Base-by-base conservation (phyloP, 108 stramenopile genomes). In the Craspedostauros australis region DNA sequence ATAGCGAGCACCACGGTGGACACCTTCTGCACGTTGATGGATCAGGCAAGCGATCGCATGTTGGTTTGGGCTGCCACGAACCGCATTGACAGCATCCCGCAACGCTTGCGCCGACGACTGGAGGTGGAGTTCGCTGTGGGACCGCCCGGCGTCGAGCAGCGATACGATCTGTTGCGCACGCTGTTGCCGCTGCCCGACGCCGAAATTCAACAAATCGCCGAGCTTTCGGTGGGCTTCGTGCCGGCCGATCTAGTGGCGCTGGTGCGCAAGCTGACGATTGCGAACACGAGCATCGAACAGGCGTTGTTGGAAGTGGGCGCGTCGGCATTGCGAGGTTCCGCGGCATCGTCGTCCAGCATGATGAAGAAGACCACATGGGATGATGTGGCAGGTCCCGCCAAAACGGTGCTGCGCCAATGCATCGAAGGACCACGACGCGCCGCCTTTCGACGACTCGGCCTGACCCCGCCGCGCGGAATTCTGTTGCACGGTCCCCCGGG, bases 401-500 rank as follows among this genome's bases (percentile, higher is more conserved):
- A 93, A 46, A 70, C 51, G 1, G 80, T 80, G n/a, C 52, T 88
- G n/a, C 78, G 73, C 5, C 72, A 73, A 65, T 84, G 85, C 0
- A 78, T 93, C 34, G 91, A 88, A 50, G 88, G 91, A 87, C 91
- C 91, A 0, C 76, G 80, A 0, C 72, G 61, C 20, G 68, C 57
- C 23, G 54, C 68, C 39, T 88, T 80, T 52, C 46, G 52, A 22
- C 40, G 54, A 9, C 42, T 92, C 27, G 81, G 84, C 12, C 66
- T 92, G 14, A 25, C 52, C 7, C 74, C 86, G 18, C 84, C 84
- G 20, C 62, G 85, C 9, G 85, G 76, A 5, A 93, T 97, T 4
- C 76, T 99, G 12, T 76, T 99, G 28, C 87, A 97, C 64, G 99
- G 99, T 1, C 99, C 99, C 7, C 98, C 98, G 0, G 98, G 97